Conservation (phyloP, 495 filamentous ascomycete species). For the Aspergillus leporis region DNA sequence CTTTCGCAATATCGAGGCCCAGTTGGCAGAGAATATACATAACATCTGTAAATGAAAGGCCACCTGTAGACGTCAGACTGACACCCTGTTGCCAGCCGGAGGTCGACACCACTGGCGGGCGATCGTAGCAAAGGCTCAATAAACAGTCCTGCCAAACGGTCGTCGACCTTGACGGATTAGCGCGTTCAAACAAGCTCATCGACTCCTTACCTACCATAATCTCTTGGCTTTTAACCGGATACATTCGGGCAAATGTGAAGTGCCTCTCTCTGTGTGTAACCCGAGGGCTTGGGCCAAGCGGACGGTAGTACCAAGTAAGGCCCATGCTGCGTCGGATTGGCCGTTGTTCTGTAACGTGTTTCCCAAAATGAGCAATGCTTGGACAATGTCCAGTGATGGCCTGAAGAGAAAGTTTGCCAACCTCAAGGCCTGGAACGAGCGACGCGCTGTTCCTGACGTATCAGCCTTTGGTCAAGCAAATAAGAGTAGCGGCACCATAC, state of each 20-base stretch:
- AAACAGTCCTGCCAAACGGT: constrained; percentile 41
- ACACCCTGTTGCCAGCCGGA: constrained; percentile 24
- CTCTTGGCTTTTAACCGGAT: constrained; percentile 24
- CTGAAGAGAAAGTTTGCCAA: constrained; percentile 50
- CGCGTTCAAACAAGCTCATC: neutral
- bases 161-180: constrained; percentile 25
- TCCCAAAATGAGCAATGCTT: constrained; percentile 46
- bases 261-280: constrained; percentile 32
- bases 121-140: constrained; percentile 37
- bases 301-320: constrained; percentile 44
- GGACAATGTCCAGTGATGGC: constrained; percentile 42
- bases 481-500: constrained; percentile 13
- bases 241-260: constrained; percentile 27
- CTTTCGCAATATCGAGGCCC: constrained; percentile 26
- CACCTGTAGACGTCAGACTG: constrained; percentile 4
- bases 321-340: constrained; percentile 51
- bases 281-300: constrained; percentile 50
- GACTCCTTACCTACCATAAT: constrained; percentile 27
- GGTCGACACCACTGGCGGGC: constrained; percentile 32
- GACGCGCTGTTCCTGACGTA: constrained; percentile 22
- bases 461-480: neutral
- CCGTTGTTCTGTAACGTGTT: constrained; percentile 51
- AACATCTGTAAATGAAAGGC: constrained; percentile 29
- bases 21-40: constrained; percentile 36
- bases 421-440: constrained; percentile 40